Evolutionary conservation across 2,329 filamentous ascomycete species (phyloP), one percentile per base, ranked within the genome.

Genomic region (Ilyonectria destructans): DNA sequence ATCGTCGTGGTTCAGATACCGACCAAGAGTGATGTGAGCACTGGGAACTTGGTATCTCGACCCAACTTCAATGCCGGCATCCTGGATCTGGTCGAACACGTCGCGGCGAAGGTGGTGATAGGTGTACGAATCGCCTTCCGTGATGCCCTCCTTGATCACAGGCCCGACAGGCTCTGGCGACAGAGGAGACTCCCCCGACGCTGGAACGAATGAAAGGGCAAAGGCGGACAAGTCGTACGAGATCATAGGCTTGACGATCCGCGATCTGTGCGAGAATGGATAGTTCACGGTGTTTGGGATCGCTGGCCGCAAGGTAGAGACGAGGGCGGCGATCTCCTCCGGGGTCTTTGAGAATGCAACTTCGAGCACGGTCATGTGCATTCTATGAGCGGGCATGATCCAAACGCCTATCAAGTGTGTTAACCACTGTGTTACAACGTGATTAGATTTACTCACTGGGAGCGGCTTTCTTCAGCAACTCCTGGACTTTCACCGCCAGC

Each of bases 41-140:
- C 93, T 96, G 2, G 95, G 95, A 2, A 97, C 94, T 26, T 95
- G 91, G 79, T 98, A 98, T 65, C 96, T 87, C 59, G 93, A 93
- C 23, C 87, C 91, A 37, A 97, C 87, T 17, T 87, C 82, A n/a
- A 96, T 84, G 1, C 93, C 93, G 0, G 90, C 86, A 4, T 82
- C 83, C 52, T 85, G 83, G 4, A 89, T 88, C 29, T 89, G 83
- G 56, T 87, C 84, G 78, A 91, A 96, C 13, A 97, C 79, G 77
- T 97, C 94, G 4, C 92, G 88, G 3, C 96, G 90, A 9, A 98
- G 88, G 80, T 98, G 96, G 78, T 98, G 96, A 79, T 98, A 98
- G 0, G 93, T 95, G 81, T 94, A 98, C 1, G 73, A 77, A 72
- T 96, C 92, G 19, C 89, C 86, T 45, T 86, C 81, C 17, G 83